phyloP scores from a whole-genome alignment of 495 filamentous ascomycete genomes.

The Chlorociboria aeruginascens region DNA sequence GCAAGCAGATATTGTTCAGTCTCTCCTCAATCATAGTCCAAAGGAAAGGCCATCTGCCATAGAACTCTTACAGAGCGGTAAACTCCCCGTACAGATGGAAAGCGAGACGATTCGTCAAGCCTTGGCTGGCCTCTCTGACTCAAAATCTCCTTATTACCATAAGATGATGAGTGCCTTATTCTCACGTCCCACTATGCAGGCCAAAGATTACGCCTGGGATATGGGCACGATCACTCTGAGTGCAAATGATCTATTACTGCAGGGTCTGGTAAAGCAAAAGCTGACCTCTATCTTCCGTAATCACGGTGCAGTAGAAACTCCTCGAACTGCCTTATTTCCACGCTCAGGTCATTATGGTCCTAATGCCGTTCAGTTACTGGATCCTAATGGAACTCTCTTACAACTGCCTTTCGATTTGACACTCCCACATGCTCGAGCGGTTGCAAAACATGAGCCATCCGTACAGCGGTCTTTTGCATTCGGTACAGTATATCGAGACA shows the following conservation, averaged over 20 bases:
- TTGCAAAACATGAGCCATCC: constrained; percentile 60
- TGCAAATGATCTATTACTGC: constrained; percentile 56
- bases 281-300: constrained; percentile 72
- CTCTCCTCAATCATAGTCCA: constrained; percentile 69
- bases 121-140: constrained; percentile 67
- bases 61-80: constrained; percentile 77
- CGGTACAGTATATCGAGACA: constrained; percentile 79
- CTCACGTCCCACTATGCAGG: constrained; percentile 52
- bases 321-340: constrained; percentile 66
- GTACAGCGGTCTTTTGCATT: constrained; percentile 77
- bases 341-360: constrained; percentile 63
- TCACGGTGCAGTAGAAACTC: constrained; percentile 79
- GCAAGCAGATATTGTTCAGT: constrained; percentile 65
- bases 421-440: constrained; percentile 71
- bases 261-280: constrained; percentile 62
- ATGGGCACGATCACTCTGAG: constrained; percentile 28
- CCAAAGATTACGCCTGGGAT: constrained; percentile 84
- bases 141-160: constrained; percentile 76
- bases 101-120: constrained; percentile 79
- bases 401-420: constrained; percentile 90
- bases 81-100: constrained; percentile 81
- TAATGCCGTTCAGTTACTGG: constrained; percentile 63
- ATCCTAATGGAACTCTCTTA: constrained; percentile 69
- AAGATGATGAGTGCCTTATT: constrained; percentile 82
- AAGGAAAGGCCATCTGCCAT: constrained; percentile 71